Base-by-base conservation (phyloP, 1,284 basidiomycete species). In the Hypsizygus ulmarius region DNA sequence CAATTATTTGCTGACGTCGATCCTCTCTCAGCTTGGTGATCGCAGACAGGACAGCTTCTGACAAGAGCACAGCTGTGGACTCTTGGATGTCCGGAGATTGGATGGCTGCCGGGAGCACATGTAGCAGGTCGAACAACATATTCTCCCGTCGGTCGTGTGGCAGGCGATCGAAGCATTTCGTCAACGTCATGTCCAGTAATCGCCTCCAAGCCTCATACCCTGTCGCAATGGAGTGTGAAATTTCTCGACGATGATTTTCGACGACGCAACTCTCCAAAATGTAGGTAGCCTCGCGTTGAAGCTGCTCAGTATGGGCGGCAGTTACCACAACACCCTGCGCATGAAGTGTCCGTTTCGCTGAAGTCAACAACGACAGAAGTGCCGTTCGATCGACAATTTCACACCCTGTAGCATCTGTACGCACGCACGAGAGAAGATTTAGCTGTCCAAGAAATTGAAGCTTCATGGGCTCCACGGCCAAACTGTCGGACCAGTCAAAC, bases 1-100 rank as follows among this genome's bases (percentile, higher is more conserved):
- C 64, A 40, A 84, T 71, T 18, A 81, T 60, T 54, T 89, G 85
- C 46, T 85, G 78, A 19, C 78, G 79, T 43, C 84, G 70, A 51
- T 91, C 88, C 64, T 90, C 86, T 7, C 90, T 78, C 12, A 98
- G 69, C 59, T 91, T 92, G 3, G 92, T 93, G 51, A 96, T 84
- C 4, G 85, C 77, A 0, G 90, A 88, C 15, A 98, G 66, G 3
- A 90, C 78, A 0, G 84, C 82, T 59, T 96, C 93, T 1, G 90
- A 86, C 2, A 97, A 75, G 5, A 96, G 70, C 28, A 94, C 79
- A 2, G 88, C 79, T 0, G 92, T 90, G 1, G 82, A 74, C 41
- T 88, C 82, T 32, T 87, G 78, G 14, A 87, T 71, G 42, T 84
- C 81, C 48, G 74, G 55, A 25, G 80, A 74, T 53, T 73, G 75